Conservation (phyloP, 805 yeast species). For the Pichia paraexigua region DNA sequence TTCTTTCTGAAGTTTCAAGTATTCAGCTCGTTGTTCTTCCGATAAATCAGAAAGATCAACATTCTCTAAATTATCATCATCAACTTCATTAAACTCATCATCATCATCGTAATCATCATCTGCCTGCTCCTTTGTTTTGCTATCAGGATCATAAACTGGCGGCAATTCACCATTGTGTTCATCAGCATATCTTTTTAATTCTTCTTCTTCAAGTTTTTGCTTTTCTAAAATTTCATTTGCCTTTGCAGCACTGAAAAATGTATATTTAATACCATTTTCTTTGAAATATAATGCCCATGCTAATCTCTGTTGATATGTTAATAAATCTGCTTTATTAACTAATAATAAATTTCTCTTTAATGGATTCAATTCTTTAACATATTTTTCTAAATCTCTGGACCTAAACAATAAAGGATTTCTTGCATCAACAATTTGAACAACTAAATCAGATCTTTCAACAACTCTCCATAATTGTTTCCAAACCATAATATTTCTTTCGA, state of each 20-base stretch:
- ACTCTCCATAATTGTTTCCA: constrained; percentile 99
- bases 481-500: constrained; percentile 93
- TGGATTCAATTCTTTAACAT: constrained; percentile 71
- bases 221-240: constrained; percentile 71
- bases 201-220: constrained; percentile 39
- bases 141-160: constrained; percentile 4
- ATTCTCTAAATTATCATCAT: constrained; percentile 14
- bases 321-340: constrained; percentile 89
- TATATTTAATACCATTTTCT: constrained; percentile 61
- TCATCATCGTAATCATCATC: constrained; percentile 2
- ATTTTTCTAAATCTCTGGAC: constrained; percentile 73
- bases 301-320: constrained; percentile 67
- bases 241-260: constrained; percentile 85
- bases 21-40: constrained; percentile 17
- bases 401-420: constrained; percentile 88
- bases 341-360: constrained; percentile 71
- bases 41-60: constrained; percentile 15
- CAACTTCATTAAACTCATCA: constrained; percentile 7
- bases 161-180: constrained; percentile 11
- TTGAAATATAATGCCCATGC: constrained; percentile 84
- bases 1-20: constrained; percentile 12
- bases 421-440: constrained; percentile 97
- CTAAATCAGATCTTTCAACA: constrained; percentile 85
- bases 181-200: constrained; percentile 10
- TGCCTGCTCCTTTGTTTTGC: neutral